A percentile compares a stretch with the other conserved stretches of the same genome.
Evolutionary conservation across 1,284 basidiomycete genomes (phyloP).

Genomic region (Anthracocystis panici-leucophaei): DNA sequence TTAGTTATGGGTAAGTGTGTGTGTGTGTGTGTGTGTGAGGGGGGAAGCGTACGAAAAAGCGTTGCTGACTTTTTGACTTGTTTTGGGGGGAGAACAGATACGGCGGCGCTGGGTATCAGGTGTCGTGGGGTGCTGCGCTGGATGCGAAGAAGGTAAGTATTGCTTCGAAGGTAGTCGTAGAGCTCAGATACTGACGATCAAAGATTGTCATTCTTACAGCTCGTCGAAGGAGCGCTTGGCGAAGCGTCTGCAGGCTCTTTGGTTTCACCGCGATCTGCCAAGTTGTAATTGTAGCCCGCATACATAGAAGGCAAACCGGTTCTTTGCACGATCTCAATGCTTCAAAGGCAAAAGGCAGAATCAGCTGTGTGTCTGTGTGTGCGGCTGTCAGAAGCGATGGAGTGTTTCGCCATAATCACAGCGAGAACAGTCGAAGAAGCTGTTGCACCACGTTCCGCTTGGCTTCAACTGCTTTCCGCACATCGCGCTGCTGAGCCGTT

Average conservation of each 20-base stretch:
- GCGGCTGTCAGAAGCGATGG: too few species aligned
- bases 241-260: background rate
- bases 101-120: constrained; percentile 60
- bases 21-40: too few species aligned
- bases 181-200: background rate
- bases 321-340: too few species aligned
- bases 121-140: constrained; percentile 60
- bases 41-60: background rate
- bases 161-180: background rate
- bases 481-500: too few species aligned
- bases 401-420: too few species aligned
- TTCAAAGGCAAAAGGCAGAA: too few species aligned
- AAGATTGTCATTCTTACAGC: constrained; percentile 8
- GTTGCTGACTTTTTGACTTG: background rate
- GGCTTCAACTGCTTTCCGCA: background rate
- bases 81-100: constrained; percentile 13
- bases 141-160: constrained; percentile 40
- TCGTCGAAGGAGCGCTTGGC: constrained; percentile 30
- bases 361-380: background rate
- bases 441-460: background rate
- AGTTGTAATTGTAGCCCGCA: background rate
- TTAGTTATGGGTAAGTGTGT: constrained; percentile 35
- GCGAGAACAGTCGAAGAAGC: background rate
- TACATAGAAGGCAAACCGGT: too few species aligned
- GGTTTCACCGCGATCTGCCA: background rate